These are phyloP conservation scores for Ascochyta koolunga DNA, from an alignment of 2,329 filamentous ascomycete genomes.

Conservation along the genomic window DNA sequence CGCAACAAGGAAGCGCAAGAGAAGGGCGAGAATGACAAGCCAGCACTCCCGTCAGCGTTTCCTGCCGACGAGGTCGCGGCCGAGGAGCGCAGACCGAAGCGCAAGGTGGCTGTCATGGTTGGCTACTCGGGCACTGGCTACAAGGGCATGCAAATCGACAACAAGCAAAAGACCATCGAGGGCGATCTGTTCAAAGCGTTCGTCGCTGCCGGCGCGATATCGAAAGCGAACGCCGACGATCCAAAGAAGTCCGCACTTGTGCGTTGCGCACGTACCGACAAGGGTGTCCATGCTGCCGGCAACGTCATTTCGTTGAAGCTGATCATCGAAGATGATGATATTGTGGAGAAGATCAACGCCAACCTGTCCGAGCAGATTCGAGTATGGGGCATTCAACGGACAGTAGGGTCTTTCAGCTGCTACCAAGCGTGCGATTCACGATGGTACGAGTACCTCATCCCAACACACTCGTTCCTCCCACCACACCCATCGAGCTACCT, in stretches of 20 bases:
- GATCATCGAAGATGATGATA: constrained; percentile 88
- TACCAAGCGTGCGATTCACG: constrained; percentile 94
- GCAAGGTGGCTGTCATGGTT: constrained; percentile 93
- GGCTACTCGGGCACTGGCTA: constrained; percentile 97
- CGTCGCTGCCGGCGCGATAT: constrained; percentile 88
- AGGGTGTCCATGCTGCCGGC: constrained; percentile 94
- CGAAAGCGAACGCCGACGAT: constrained; percentile 94
- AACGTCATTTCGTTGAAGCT: constrained; percentile 95
- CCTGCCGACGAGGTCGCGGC: constrained; percentile 83
- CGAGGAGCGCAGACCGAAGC: constrained; percentile 87
- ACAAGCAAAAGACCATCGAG: constrained; percentile 88
- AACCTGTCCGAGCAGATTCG: constrained; percentile 86
- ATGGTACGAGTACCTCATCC: constrained; percentile 97
- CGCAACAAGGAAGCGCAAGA: constrained; percentile 48
- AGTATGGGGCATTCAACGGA: constrained; percentile 90
- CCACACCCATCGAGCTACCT: constrained; percentile 88
- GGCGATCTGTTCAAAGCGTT: constrained; percentile 93
- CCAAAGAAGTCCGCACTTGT: constrained; percentile 95
- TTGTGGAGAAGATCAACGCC: constrained; percentile 90
- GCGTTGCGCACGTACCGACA: constrained; percentile 93
- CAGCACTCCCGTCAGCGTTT: constrained; percentile 65
- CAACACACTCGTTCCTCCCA: constrained; percentile 88
- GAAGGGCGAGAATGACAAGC: constrained; percentile 42
- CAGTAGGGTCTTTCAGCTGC: constrained; percentile 89
- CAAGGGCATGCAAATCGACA: constrained; percentile 89